Evolutionary conservation across 2,329 filamentous ascomycete species (phyloP).

Genomic region (Dothistroma septosporum): DNA sequence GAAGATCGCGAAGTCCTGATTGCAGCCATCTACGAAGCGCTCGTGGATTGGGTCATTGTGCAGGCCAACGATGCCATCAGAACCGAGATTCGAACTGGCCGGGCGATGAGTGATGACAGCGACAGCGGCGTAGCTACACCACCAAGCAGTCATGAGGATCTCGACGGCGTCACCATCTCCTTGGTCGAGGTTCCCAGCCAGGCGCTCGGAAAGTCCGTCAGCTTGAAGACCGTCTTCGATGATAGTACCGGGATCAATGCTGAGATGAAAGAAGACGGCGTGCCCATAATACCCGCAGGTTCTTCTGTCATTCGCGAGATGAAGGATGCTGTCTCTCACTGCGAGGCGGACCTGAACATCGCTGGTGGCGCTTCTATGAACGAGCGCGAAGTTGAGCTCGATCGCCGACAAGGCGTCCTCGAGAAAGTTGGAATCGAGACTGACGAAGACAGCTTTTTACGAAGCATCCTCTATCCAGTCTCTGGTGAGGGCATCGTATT

Average conservation of each 20-base stretch:
- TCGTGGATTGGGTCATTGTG: constrained; percentile 89
- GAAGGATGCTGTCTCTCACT: constrained; percentile 72
- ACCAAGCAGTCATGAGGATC: constrained; percentile 59
- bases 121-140: constrained; percentile 59
- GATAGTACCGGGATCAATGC: constrained; percentile 88
- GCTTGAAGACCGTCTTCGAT: constrained; percentile 87
- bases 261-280: constrained; percentile 94
- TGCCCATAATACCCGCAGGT: constrained; percentile 69
- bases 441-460: constrained; percentile 77
- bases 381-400: constrained; percentile 72
- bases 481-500: constrained; percentile 74
- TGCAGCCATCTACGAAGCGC: constrained; percentile 81
- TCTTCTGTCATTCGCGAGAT: constrained; percentile 83
- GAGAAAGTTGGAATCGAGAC: constrained; percentile 82
- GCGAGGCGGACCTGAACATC: constrained; percentile 74
- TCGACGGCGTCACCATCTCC: constrained; percentile 83
- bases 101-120: constrained; percentile 62
- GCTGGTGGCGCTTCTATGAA: constrained; percentile 62
- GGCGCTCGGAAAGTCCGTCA: constrained; percentile 77
- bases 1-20: constrained; percentile 80
- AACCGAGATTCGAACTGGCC: constrained; percentile 64
- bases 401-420: constrained; percentile 75
- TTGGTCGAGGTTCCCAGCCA: constrained; percentile 81
- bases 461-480: constrained; percentile 74
- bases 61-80: constrained; percentile 85